These are phyloP conservation scores for Microdochium bolleyi DNA, from an alignment of 2,329 filamentous ascomycete genomes.

Conservation along the genomic window DNA sequence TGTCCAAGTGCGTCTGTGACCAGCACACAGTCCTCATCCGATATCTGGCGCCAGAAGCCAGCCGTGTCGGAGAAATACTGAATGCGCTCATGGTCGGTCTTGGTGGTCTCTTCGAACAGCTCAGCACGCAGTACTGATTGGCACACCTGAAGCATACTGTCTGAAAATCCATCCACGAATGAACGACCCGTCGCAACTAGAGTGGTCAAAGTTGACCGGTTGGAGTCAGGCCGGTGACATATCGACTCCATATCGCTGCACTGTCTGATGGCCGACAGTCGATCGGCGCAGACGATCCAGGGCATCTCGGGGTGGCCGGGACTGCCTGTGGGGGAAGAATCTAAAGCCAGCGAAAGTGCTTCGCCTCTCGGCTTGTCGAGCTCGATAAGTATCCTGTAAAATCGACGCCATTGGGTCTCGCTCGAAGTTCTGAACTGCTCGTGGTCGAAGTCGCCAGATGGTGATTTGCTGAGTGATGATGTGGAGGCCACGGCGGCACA, in stretches of 20 bases:
- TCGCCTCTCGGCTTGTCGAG: conserved; percentile 82
- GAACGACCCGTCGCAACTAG: conserved; percentile 62
- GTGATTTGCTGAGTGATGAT: conserved; percentile 53
- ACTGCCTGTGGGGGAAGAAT: conserved; percentile 26
- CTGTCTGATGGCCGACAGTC: conserved; percentile 68
- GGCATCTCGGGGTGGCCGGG: conserved; percentile 45
- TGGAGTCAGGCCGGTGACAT: conserved; percentile 58
- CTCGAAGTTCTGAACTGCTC: conserved; percentile 65
- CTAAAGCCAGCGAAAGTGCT: conserved; percentile 69
- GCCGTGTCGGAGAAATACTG: conserved; percentile 71
- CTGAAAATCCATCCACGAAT: conserved; percentile 61
- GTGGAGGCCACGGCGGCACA: conserved; percentile 64
- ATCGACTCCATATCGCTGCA: conserved; percentile 74
- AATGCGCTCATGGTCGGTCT: conserved; percentile 66
- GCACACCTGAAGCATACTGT: conserved; percentile 61
- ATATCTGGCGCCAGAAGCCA: conserved; percentile 70
- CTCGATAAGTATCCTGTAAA: conserved; percentile 79
- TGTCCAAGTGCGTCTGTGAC: conserved; percentile 63
- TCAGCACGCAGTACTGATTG: conserved; percentile 62
- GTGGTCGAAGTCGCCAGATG: conserved; percentile 63
- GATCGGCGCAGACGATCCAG: conserved; percentile 80
- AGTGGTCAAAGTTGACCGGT: conserved; percentile 44
- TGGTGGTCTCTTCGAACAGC: conserved; percentile 64
- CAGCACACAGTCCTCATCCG: conserved; percentile 69
- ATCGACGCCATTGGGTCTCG: conserved; percentile 81